These are phyloP conservation scores for Cucurbita pepo DNA, from an alignment of 306 rosid species.

Conservation along the genomic window DNA sequence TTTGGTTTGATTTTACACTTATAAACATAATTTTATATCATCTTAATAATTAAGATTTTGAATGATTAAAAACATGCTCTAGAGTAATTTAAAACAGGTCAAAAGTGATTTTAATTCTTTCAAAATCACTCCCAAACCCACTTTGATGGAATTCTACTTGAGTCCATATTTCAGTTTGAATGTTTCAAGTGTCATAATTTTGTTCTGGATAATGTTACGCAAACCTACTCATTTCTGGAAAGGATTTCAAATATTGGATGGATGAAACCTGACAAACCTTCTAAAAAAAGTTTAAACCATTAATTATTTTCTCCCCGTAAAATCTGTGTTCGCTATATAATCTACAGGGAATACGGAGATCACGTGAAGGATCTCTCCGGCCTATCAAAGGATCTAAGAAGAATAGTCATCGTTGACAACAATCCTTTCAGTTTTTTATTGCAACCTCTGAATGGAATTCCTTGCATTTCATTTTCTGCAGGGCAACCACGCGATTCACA, in stretches of 20 bases:
- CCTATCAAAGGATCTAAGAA: constrained; percentile 59
- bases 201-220: not conserved
- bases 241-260: not conserved
- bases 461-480: constrained; percentile 88
- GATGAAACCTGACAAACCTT: not conserved
- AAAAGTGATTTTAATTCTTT: no score
- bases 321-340: constrained; percentile 5
- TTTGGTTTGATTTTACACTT: not conserved
- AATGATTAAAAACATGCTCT: not conserved
- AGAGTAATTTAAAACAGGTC: not conserved
- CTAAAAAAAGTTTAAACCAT: not conserved
- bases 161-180: not conserved
- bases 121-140: not conserved
- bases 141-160: not conserved
- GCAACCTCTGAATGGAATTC: constrained; percentile 91
- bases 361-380: constrained; percentile 90
- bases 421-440: constrained; percentile 91
- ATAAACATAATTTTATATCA: no score
- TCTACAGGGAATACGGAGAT: constrained; percentile 66
- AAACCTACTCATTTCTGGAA: not conserved
- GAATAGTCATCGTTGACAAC: constrained; percentile 82
- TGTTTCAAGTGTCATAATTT: not conserved
- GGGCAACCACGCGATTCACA: constrained; percentile 74
- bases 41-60: not conserved
- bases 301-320: not conserved